A percentile compares a stretch with the other conserved stretches of the same genome.
These are phyloP conservation scores for Lactifluus subvellereus DNA, from an alignment of 768 basidiomycete species.

Conservation along the genomic window DNA sequence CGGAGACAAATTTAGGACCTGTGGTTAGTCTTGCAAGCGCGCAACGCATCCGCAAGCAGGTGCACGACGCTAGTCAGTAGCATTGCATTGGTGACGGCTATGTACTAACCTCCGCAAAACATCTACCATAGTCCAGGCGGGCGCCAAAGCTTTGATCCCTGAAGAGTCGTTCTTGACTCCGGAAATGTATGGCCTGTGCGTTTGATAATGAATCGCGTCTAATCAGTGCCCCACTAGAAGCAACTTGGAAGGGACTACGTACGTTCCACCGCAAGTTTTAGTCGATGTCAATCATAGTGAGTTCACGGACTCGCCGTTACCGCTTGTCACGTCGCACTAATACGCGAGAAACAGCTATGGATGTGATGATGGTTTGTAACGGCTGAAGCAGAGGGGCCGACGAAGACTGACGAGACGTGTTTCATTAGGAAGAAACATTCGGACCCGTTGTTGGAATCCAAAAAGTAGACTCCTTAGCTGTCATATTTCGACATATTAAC, in stretches of 20 bases:
- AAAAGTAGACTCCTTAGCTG: conserved; percentile 47
- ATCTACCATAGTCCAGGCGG: conserved; percentile 51
- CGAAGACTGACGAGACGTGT: not conserved
- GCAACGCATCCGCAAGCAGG: conserved; percentile 76
- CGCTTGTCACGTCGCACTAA: conserved; percentile 9
- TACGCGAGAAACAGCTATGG: conserved; percentile 58
- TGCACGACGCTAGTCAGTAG: conserved; percentile 69
- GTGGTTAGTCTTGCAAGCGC: conserved; percentile 89
- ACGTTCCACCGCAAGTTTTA: conserved; percentile 87
- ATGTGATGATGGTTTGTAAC: conserved; percentile 72
- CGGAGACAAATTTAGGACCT: conserved; percentile 80
- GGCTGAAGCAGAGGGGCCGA: not conserved
- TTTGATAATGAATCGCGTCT: not conserved
- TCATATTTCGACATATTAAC: not conserved
- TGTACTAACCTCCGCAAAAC: not conserved
- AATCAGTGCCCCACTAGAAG: not conserved
- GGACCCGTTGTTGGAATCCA: conserved; percentile 92
- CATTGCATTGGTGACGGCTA: not conserved
- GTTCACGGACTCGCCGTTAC: conserved; percentile 30
- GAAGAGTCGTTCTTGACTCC: conserved; percentile 63
- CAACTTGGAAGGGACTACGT: conserved; percentile 52
- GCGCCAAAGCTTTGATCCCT: conserved; percentile 71
- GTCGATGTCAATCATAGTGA: conserved; percentile 83
- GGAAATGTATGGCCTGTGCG: conserved; percentile 45
- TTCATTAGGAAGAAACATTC: conserved; percentile 73